Evolutionary conservation across 768 basidiomycete species (phyloP), one percentile per base, ranked within the genome.

Genomic region (Boletus edulis): DNA sequence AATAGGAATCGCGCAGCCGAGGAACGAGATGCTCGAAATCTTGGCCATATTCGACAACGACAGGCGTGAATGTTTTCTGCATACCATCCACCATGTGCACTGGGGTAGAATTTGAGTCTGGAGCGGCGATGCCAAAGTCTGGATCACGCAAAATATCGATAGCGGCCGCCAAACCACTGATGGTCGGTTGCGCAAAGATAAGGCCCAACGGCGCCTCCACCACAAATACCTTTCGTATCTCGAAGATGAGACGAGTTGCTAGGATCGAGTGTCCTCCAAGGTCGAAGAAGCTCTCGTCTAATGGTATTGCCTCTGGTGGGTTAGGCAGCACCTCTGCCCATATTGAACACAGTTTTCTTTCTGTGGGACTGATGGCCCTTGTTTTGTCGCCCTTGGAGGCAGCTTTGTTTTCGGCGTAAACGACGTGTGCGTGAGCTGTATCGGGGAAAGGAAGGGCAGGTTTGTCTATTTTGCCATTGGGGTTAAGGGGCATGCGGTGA

Each of bases 381-480:
- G 69, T 64, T n/a, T 70, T 63, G 6, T 68, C 64, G 15, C 56
- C 68, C 32, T 72, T 62, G 31, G 64, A 59, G 1, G 47, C 47
- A 11, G 59, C 53, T 50, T 66, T 71, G 11, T 81, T 72, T 39
- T 81, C 78, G 40, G 78, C 72, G 20, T 75, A 62, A 8, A 78
- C 74, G 1, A 71, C 67, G 34, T 70, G 68, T 4, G 75, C 69
- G 2, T 90, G 85, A 5, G 86, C 90, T 0, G 97, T 98, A 71
- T 99, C 97, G 8, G 97, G 97, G 86, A 98, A 99, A 12, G 97
- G 97, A 44, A 99, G 83, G 0, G 92, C 91, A 0, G 97, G 96
- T 68, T 98, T 99, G 77, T 99, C 97, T 69, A 99, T 88, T 75
- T 99, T 99, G 58, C 97, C 97, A 69, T 98, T 99, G 8, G 97